phyloP scores from a whole-genome alignment of 2,329 filamentous ascomycete species.

The Aspergillus transmontanensis region DNA sequence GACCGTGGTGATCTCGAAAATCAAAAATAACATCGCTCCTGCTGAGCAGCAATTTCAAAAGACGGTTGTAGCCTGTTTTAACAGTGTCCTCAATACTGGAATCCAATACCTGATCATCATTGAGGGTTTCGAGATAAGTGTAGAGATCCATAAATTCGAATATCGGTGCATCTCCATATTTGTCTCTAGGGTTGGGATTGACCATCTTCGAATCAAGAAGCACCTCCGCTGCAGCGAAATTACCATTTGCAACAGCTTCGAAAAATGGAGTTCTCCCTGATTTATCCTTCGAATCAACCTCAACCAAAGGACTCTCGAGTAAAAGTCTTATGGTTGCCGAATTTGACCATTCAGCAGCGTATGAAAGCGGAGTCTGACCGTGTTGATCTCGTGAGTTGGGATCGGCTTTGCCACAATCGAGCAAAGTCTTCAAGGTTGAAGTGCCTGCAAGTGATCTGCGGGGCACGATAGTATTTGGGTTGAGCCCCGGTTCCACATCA shows the following conservation, averaged over 20 bases:
- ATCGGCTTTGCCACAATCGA: not conserved
- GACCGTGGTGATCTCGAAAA: not conserved
- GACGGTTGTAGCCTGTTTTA: not conserved
- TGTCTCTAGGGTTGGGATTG: not conserved
- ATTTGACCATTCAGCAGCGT: not conserved
- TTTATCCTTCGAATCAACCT: not conserved
- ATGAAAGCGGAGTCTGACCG: not conserved
- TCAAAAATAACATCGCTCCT: not conserved
- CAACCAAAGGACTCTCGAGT: not conserved
- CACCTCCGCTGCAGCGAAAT: not conserved
- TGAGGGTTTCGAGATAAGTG: no score
- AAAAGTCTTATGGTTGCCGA: not conserved
- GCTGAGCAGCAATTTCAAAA: not conserved
- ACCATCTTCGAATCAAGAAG: not conserved
- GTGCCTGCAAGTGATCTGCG: not conserved
- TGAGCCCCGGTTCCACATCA: not conserved
- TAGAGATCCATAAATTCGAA: not conserved
- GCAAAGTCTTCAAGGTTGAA: not conserved
- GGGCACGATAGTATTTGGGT: not conserved
- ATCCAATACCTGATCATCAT: not conserved
- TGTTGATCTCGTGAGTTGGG: not conserved
- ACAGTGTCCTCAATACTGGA: rapidly evolving
- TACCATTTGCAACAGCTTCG: not conserved
- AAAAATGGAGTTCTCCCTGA: not conserved
- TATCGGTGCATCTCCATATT: not conserved